Conservation (phyloP, 345 rosid species). For the Luvunga scandens region DNA sequence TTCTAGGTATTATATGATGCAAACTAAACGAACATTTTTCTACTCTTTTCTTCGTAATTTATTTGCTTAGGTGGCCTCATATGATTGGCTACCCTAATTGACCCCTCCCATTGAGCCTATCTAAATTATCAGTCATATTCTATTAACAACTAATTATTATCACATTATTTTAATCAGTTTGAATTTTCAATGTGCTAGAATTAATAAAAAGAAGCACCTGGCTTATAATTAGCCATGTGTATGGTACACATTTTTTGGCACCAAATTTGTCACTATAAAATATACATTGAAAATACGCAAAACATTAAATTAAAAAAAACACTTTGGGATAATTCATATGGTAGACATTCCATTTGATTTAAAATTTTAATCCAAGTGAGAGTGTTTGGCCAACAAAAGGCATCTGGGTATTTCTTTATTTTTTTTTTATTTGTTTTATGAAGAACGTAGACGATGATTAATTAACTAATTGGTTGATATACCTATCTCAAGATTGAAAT, state of each 20-base stretch:
- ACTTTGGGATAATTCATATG: neutral
- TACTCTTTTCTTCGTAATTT: neutral
- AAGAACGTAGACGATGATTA: neutral
- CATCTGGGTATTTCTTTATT: neutral
- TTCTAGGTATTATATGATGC: neutral
- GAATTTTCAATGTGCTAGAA: neutral
- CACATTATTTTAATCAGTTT: neutral
- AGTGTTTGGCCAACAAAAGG: neutral
- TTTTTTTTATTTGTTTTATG: neutral
- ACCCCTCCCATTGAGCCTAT: neutral
- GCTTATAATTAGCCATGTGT: slow-evolving; percentile 2
- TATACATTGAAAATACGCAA: neutral
- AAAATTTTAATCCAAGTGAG: neutral
- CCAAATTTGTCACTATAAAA: neutral
- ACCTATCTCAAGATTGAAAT: neutral
- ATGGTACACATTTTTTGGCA: neutral
- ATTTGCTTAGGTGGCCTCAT: neutral
- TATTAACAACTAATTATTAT: neutral
- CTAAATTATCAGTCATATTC: neutral
- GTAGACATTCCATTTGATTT: neutral
- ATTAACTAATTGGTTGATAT: neutral
- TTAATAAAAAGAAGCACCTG: slow-evolving; percentile 3
- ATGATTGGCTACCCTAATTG: neutral
- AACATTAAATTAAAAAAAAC: neutral
- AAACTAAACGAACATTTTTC: neutral